These are phyloP conservation scores for Sextonia rubra DNA, from an alignment of 164 flowering plant species.

Conservation along the genomic window DNA sequence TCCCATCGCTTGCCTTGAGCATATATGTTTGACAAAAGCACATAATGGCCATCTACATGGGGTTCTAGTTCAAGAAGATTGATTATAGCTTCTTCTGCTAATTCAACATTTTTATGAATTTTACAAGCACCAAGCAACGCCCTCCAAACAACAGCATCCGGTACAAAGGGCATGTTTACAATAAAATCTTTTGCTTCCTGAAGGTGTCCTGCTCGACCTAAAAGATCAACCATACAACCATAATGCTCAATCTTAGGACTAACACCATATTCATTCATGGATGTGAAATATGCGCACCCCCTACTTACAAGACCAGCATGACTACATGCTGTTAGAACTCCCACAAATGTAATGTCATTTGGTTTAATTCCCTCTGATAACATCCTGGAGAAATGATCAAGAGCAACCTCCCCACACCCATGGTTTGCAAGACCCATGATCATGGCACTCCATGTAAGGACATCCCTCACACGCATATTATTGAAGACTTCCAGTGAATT, in stretches of 20 bases:
- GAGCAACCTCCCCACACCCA: constrained; percentile 26
- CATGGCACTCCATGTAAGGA: constrained; percentile 29
- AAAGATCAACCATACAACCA: constrained; percentile 37
- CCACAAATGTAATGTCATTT: constrained; percentile 29
- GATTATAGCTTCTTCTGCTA: constrained; percentile 26
- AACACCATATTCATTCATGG: constrained; percentile 25
- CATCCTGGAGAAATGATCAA: constrained; percentile 31
- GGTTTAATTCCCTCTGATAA: constrained; percentile 22
- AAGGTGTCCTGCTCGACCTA: constrained; percentile 29
- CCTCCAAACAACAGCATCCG: constrained; percentile 37
- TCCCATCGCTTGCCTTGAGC: constrained; percentile 31
- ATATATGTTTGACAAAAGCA: constrained; percentile 32
- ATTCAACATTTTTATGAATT: constrained; percentile 23
- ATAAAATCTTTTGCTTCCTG: constrained; percentile 29
- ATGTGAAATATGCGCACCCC: constrained; percentile 22
- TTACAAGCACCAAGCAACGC: constrained; percentile 33
- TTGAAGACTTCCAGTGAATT: constrained; percentile 22
- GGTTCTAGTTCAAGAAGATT: constrained; percentile 33
- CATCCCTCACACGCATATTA: constrained; percentile 24
- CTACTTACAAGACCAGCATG: constrained; percentile 28
- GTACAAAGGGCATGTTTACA: constrained; percentile 26
- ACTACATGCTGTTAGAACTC: constrained; percentile 30
- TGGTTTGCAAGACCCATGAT: constrained; percentile 36
- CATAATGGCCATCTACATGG: constrained; percentile 31
- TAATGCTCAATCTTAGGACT: constrained; percentile 32